A percentile compares a stretch with the other conserved stretches of the same genome.
These are phyloP conservation scores for Ambispora gerdemannii DNA, from an alignment of 192 early-diverging fungal species.

Conservation along the genomic window DNA sequence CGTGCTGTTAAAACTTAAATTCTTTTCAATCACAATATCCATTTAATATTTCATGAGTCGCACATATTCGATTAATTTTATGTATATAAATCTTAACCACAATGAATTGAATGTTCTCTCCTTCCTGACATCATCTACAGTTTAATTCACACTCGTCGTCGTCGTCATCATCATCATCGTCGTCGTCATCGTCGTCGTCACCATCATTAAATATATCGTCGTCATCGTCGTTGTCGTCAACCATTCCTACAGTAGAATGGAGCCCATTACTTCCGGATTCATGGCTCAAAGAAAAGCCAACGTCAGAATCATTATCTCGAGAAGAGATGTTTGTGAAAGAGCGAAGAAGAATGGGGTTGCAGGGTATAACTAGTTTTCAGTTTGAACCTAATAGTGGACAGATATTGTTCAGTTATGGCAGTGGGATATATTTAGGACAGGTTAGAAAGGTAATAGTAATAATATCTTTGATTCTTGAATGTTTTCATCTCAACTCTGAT, in stretches of 20 bases:
- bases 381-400: conserved; percentile 19
- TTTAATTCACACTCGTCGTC: background rate
- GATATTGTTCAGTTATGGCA: conserved; percentile 39
- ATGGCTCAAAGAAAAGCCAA: conserved; percentile 32
- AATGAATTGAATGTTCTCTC: background rate
- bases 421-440: conserved; percentile 38
- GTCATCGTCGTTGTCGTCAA: background rate
- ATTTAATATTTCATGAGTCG: no score
- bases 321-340: conserved; percentile 45
- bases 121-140: background rate
- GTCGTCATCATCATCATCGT: background rate
- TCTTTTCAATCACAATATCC: no score
- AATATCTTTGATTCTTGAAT: background rate
- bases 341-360: conserved; percentile 45
- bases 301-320: conserved; percentile 22
- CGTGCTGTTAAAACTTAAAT: no score
- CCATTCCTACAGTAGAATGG: conserved; percentile 27
- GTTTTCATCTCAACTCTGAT: conserved; percentile 3
- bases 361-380: conserved; percentile 45
- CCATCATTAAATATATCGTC: background rate
- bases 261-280: conserved; percentile 33
- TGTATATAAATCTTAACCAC: background rate
- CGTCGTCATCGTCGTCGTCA: background rate
- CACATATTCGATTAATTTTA: background rate
- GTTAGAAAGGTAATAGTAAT: conserved; percentile 29